Base-by-base conservation (phyloP, 2,329 filamentous ascomycete genomes). In the Helminthosporium solani region DNA sequence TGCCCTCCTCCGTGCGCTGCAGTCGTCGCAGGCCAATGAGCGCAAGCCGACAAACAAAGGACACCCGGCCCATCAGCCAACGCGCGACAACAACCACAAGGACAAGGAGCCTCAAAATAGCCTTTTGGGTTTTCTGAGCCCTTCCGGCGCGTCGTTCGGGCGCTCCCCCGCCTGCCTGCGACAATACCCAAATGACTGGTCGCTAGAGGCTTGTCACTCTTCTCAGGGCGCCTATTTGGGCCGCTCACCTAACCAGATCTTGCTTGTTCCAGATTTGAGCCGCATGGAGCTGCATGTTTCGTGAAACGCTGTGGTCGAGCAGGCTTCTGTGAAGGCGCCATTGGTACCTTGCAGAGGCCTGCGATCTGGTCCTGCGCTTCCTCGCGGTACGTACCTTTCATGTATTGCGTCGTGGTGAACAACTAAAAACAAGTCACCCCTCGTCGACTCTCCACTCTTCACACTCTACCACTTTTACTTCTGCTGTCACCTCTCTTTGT, bases 301-400 rank as follows among this genome's bases (percentile, higher is more conserved):
- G 57, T 69, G 72, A 72, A 72, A 73, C 72, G 61, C 61, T 58
- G 57, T 57, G 60, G 61, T 64, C 59, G 64, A 62, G 61, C 61
- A 64, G 65, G 55, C 64, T 58, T 61, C 53, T 58, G 61, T 66
- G 64, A 64, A 60, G 57, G 66, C 69, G 59, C 59, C 55, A 66
- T 64, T 66, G 64, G 67, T 62, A 62, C 62, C 60, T 58, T 52
- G 56, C 56, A 60, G 44, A 44, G 60, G 64, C 59, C 63, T 67
- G 64, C 58, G 46, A 58, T 58, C 55, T 58, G 63, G 63, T 70
- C 68, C 66, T 66, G 53, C 57, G 58, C 61, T 64, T 63, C 57
- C 64, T 67, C 66, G 66, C 66, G 69, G 70, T 71, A 70, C 63
- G 70, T 70, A 56, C 66, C 60, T 62, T 57, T 56, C 43, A 49